Evolutionary conservation across 1,284 basidiomycete species (phyloP), one percentile per base, ranked within the genome.

Genomic region (Ustilago trichophora): DNA sequence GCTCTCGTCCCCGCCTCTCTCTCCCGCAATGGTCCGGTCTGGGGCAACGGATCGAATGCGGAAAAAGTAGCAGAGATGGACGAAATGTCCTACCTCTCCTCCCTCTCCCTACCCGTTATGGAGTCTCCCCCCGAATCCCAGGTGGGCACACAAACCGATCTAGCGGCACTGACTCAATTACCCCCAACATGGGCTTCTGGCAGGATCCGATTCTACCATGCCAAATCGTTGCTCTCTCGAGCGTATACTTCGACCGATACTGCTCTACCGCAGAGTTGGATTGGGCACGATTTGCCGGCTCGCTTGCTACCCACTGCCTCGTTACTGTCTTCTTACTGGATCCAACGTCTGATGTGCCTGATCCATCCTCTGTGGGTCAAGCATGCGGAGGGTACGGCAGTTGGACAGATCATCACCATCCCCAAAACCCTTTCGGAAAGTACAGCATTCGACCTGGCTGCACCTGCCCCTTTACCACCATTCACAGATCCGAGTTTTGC

Each of bases 251-350:
- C 37, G 38, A 22, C 24, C 45, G 9, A 43, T 12, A n/a, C 70
- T 63, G n/a, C 38, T 33, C 12, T 59, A 6, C 77, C 80, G 0
- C 59, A 78, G 19, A 80, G 77, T 33, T 83, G 80, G 83, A 64
- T 80, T 24, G 83, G 80, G 32, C 83, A 83, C 66, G 82, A 82
- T 36, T 62, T 82, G 2, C 71, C 80, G 34, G 81, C 81, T 48
- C 78, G 80, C 27, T 70, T 81, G 33, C 64, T 81, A 12, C 82
- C 80, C 13, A 7, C 41, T 6, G 4, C 29, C 0, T 10, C 19
- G 3, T 25, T 46, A 6, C 38, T 62, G 4, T 37, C 50, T 2
- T 31, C 44, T 7, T 25, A 38, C 2, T 32, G 12, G 16, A 13
- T 35, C 6, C 57, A 55, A 15, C 6, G 8, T 3, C 3, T 53